A percentile compares a stretch with the other conserved stretches of the same genome.
Conservation (phyloP, 2,329 filamentous ascomycete genomes). For the Fusarium bactridioides region DNA sequence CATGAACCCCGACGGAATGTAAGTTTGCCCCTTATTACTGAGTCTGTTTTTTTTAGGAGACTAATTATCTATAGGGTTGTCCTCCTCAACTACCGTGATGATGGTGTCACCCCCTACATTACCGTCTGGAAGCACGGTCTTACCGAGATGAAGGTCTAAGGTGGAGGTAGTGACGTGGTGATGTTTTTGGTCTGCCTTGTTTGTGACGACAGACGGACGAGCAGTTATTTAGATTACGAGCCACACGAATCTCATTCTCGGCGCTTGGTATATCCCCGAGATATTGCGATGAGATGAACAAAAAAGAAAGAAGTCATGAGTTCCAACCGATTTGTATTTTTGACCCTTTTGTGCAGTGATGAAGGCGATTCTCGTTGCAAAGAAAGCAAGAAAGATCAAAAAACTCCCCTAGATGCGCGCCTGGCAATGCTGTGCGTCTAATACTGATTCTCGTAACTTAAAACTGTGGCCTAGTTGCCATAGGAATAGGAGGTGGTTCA, state of each 20-base stretch:
- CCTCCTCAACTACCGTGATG: slow-evolving; percentile 97
- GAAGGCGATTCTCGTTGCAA: not conserved
- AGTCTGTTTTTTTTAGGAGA: not conserved
- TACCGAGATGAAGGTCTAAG: slow-evolving; percentile 88
- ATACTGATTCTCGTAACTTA: slow-evolving; percentile 32
- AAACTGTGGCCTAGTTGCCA: slow-evolving; percentile 59
- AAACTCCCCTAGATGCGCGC: slow-evolving; percentile 19
- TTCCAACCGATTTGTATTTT: slow-evolving; percentile 19
- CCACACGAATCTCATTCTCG: slow-evolving; percentile 36
- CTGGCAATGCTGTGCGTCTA: slow-evolving; percentile 15
- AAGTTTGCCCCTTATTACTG: slow-evolving; percentile 51
- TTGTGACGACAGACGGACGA: slow-evolving; percentile 29
- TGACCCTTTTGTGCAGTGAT: not conserved
- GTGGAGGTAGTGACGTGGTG: slow-evolving; percentile 9
- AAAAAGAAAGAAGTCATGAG: slow-evolving; percentile 33
- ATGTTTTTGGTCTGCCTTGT: slow-evolving; percentile 25
- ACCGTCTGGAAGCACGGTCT: slow-evolving; percentile 97
- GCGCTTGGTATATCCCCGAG: slow-evolving; percentile 34
- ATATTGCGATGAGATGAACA: slow-evolving; percentile 37
- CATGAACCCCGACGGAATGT: slow-evolving; percentile 96
- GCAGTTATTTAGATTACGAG: slow-evolving; percentile 33
- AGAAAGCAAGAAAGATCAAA: not conserved
- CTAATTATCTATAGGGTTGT: slow-evolving; percentile 67
- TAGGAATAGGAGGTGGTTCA: slow-evolving; percentile 60
- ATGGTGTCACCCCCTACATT: slow-evolving; percentile 89